Percentiles rank a stretch among this genome's conserved stretches.
Evolutionary conservation across 73 alveolate genomes (phyloP).

Genomic region (Paramecium tetraurelia): DNA sequence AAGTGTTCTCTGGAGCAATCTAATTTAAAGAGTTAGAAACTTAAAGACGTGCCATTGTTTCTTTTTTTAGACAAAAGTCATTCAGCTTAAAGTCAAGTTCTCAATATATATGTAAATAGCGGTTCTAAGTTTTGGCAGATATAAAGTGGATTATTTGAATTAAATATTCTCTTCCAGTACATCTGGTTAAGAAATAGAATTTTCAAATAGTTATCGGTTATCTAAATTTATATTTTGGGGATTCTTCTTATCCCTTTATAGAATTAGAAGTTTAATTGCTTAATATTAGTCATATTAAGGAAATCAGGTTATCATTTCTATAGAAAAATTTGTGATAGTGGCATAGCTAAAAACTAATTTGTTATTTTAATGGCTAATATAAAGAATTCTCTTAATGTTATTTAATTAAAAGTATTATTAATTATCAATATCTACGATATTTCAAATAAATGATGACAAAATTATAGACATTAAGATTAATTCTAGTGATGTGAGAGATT

Average conservation of each 20-base stretch:
- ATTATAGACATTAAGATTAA: too few relatives aligned
- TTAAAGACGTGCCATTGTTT: neutral
- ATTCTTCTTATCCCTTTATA: neutral
- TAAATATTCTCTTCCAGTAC: neutral
- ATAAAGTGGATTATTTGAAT: conserved; percentile 6
- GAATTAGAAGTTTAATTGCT: neutral
- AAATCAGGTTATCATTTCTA: neutral
- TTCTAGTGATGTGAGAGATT: too few relatives aligned
- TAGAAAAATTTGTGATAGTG: too few relatives aligned
- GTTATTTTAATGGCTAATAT: too few relatives aligned
- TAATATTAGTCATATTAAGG: neutral
- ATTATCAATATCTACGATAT: too few relatives aligned
- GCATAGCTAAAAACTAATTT: too few relatives aligned
- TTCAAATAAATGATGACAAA: too few relatives aligned
- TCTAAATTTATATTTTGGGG: neutral
- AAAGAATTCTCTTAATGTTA: too few relatives aligned
- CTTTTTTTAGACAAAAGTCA: neutral
- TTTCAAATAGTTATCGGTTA: neutral
- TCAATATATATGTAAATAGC: neutral
- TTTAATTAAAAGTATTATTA: too few relatives aligned
- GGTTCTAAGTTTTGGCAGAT: neutral
- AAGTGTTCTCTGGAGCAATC: too few relatives aligned
- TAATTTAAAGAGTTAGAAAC: neutral
- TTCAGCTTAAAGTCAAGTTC: neutral
- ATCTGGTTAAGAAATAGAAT: conserved; percentile 1